Evolutionary conservation across 148 eudicot genomes (phyloP).

Genomic region (Silene conica): DNA sequence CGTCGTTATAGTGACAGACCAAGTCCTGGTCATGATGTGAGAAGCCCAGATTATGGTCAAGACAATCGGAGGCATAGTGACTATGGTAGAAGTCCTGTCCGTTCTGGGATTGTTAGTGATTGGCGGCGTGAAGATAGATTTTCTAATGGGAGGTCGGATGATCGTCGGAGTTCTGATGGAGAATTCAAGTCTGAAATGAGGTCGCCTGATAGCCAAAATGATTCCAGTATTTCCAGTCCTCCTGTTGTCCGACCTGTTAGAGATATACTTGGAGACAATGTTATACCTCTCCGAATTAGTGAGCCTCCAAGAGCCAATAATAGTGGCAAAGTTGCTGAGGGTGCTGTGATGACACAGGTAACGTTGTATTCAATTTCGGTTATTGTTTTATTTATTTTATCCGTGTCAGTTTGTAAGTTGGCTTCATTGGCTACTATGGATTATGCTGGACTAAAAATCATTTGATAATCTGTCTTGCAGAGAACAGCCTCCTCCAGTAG

Average conservation of each 20-base stretch:
- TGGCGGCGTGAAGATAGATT: conserved; percentile 94
- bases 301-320: conserved; percentile 80
- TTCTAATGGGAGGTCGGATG: conserved; percentile 70
- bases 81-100: conserved; percentile 64
- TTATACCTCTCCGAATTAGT: conserved; percentile 63
- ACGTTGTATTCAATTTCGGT: conserved; percentile 21
- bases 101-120: conserved; percentile 59
- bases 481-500: conserved; percentile 88
- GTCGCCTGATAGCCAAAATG: conserved; percentile 71
- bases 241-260: conserved; percentile 73
- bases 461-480: conserved; percentile 39
- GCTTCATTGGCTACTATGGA: background rate
- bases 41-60: conserved; percentile 82
- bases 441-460: conserved; percentile 17
- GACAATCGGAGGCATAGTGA: conserved; percentile 48
- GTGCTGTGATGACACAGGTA: conserved; percentile 51
- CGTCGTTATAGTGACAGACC: conserved; percentile 66
- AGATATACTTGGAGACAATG: conserved; percentile 83
- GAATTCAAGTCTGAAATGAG: conserved; percentile 55
- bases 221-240: conserved; percentile 50
- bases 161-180: conserved; percentile 59
- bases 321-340: conserved; percentile 49
- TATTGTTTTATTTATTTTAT: background rate
- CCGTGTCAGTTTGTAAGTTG: background rate
- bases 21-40: conserved; percentile 61